phyloP scores from a whole-genome alignment of 2,329 filamentous ascomycete genomes.

The Paramyrothecium roridum region DNA sequence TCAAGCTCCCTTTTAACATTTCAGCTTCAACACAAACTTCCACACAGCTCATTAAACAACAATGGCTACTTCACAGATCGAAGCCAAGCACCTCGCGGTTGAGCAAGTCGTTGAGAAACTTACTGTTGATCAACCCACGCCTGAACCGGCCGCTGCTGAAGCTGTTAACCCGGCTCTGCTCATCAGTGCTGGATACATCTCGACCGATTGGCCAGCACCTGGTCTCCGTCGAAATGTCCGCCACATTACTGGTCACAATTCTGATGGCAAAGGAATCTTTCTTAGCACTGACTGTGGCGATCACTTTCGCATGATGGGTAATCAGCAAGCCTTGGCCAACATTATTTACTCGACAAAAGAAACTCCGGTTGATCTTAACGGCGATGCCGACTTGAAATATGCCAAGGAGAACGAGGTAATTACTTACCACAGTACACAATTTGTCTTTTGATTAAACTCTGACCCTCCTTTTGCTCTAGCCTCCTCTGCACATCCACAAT shows the following conservation, averaged over 20 bases:
- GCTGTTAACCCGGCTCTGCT: not conserved
- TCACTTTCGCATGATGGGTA: slow-evolving; percentile 19
- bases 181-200: not conserved
- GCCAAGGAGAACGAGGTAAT: slow-evolving; percentile 8
- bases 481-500: not conserved
- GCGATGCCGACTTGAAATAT: slow-evolving; percentile 14
- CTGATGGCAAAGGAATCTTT: slow-evolving; percentile 18
- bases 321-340: slow-evolving; percentile 20
- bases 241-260: slow-evolving; percentile 11
- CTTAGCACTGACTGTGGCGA: slow-evolving; percentile 20
- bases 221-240: slow-evolving; percentile 9
- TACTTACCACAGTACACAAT: not conserved
- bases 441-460: not conserved
- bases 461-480: not conserved
- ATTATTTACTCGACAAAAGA: slow-evolving; percentile 22
- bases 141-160: not conserved
- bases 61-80: too few relatives aligned
- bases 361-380: slow-evolving; percentile 17
- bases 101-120: too few relatives aligned
- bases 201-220: slow-evolving; percentile 3
- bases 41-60: too few relatives aligned
- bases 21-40: too few relatives aligned
- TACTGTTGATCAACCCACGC: not conserved
- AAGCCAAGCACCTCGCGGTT: too few relatives aligned
- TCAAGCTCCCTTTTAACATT: too few relatives aligned